These are phyloP conservation scores for Claviceps africana DNA, from an alignment of 2,329 filamentous ascomycete genomes.

Conservation along the genomic window DNA sequence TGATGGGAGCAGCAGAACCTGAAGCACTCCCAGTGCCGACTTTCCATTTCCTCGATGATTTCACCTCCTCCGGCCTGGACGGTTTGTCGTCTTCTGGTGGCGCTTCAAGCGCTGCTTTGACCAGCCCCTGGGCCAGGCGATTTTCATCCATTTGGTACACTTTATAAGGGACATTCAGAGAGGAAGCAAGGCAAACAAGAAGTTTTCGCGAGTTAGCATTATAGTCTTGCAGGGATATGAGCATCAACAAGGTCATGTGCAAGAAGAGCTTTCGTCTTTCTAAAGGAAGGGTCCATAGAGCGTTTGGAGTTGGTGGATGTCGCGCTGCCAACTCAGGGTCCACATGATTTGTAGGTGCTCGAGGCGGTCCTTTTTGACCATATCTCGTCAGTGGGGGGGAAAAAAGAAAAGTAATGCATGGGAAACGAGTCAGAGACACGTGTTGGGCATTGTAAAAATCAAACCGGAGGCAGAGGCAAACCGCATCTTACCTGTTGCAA, in stretches of 20 bases:
- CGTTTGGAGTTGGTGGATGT: conserved; percentile 46
- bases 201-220: conserved; percentile 58
- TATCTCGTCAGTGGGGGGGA: background rate
- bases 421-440: background rate
- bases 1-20: conserved; percentile 38
- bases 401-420: background rate
- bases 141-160: conserved; percentile 58
- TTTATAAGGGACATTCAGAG: conserved; percentile 51
- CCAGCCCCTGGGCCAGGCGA: conserved; percentile 58
- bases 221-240: conserved; percentile 68
- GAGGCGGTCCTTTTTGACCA: conserved; percentile 19
- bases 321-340: conserved; percentile 34
- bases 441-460: background rate
- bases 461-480: background rate
- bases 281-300: conserved; percentile 43
- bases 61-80: conserved; percentile 43
- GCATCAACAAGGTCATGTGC: conserved; percentile 55
- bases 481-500: conserved; percentile 22
- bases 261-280: conserved; percentile 54
- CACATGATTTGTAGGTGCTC: conserved; percentile 26
- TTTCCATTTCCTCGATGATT: conserved; percentile 55
- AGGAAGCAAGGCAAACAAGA: conserved; percentile 55
- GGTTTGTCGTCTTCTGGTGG: conserved; percentile 16
- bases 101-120: conserved; percentile 51
- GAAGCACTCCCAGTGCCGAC: conserved; percentile 35